phyloP scores from a whole-genome alignment of 352 stramenopile genomes.

The Globisporangium ultimum region DNA sequence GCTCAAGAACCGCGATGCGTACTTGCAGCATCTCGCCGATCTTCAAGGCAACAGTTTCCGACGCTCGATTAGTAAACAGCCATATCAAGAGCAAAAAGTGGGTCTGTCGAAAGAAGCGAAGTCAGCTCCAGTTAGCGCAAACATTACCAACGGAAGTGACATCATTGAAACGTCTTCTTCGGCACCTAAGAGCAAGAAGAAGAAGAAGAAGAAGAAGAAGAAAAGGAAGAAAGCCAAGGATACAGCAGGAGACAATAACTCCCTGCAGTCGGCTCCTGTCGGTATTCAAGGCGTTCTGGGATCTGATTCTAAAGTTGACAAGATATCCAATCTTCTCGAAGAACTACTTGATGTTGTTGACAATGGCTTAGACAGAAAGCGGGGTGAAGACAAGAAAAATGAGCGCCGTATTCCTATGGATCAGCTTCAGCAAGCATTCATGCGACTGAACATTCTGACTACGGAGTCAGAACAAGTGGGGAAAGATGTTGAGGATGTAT shows the following conservation, averaged over 20 bases:
- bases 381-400: neutral
- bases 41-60: neutral
- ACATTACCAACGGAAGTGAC: too few species aligned
- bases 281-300: too few species aligned
- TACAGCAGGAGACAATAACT: too few species aligned
- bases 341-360: conserved; percentile 9
- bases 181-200: conserved; percentile 6
- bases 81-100: neutral
- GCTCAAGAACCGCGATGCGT: neutral
- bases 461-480: neutral
- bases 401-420: neutral
- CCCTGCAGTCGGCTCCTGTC: too few species aligned
- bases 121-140: too few species aligned
- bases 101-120: too few species aligned
- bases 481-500: neutral
- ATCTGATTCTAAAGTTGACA: neutral
- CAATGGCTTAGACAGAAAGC: conserved; percentile 9
- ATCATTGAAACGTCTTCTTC: too few species aligned
- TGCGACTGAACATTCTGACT: neutral
- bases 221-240: neutral
- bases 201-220: conserved; percentile 29
- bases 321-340: conserved; percentile 3
- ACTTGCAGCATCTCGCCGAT: conserved; percentile 2
- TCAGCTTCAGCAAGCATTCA: neutral
- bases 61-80: conserved; percentile 2